Percentiles rank a stretch among this genome's conserved stretches.
Evolutionary conservation across 2,329 filamentous ascomycete species (phyloP).

Genomic region (Neophaeococcomyces mojaviensis): DNA sequence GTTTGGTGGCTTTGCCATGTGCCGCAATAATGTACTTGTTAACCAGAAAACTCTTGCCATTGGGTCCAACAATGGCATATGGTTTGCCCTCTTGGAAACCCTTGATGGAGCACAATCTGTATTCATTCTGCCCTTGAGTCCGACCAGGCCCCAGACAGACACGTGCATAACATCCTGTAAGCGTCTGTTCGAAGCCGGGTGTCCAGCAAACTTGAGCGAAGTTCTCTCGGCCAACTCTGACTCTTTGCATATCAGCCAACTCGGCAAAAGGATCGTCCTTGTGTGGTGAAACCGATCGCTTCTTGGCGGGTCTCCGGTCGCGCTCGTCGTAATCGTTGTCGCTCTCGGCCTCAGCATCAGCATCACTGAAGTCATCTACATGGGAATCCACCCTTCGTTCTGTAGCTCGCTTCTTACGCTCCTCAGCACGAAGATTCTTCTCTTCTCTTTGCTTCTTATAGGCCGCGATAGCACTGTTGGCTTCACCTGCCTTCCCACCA

Average conservation of each 20-base stretch:
- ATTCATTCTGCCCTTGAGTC: constrained; percentile 64
- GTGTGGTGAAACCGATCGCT: constrained; percentile 42
- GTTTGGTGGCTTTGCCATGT: constrained; percentile 73
- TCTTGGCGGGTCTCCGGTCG: constrained; percentile 34
- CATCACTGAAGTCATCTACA: constrained; percentile 50
- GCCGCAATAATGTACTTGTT: constrained; percentile 77
- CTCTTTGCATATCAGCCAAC: constrained; percentile 73
- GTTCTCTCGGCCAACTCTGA: constrained; percentile 74
- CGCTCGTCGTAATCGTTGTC: constrained; percentile 69
- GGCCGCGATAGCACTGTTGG: constrained; percentile 65
- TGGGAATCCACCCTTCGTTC: constrained; percentile 54
- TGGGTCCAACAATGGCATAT: constrained; percentile 69
- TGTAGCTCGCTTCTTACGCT: constrained; percentile 37
- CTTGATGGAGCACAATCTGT: constrained; percentile 84
- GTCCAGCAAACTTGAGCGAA: constrained; percentile 92
- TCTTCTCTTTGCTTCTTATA: constrained; percentile 56
- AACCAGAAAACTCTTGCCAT: constrained; percentile 70
- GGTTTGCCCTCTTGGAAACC: constrained; percentile 75
- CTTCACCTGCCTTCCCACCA: constrained; percentile 60
- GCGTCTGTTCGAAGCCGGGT: constrained; percentile 74
- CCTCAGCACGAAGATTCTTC: constrained; percentile 44
- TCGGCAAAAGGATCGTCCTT: constrained; percentile 64
- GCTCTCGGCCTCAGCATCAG: constrained; percentile 60
- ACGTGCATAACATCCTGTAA: constrained; percentile 77
- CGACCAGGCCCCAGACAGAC: constrained; percentile 74